Base-by-base conservation (phyloP, 495 filamentous ascomycete species). In the Podospora comata region DNA sequence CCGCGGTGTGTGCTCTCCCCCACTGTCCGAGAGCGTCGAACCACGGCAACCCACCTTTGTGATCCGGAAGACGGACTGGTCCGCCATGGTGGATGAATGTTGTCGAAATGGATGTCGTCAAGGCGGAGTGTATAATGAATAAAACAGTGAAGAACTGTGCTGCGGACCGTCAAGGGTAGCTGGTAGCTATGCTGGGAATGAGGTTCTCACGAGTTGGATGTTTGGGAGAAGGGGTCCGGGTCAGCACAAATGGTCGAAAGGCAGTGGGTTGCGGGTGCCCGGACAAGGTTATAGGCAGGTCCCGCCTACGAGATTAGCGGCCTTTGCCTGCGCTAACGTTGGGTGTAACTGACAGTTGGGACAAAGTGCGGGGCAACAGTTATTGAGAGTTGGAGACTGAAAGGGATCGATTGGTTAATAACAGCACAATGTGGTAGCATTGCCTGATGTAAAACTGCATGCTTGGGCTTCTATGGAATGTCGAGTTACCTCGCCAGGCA, bases 51-150 rank as follows among this genome's bases (percentile, higher is more conserved):
- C 64, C 81, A 93, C 92, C 81, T 90, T 89, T 62, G 91, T 91
- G 79, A 94, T 92, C 66, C 92, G 91, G 61, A 96, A 89, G 73
- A 94, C 90, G 39, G 89, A 90, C 76, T 96, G 92, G 77, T 94
- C 90, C 68, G 91, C 86, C 91, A 93, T 94, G 68, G 62, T 70
- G 1, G 23, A 16, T 13, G 39, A 48, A 11, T 48, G 39, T 3
- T 48, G 9, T 32, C 4, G 30, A 32, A 7, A 32, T 11, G 39
- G 9, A 11, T 77, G 69, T 62, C 58, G 66, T 32, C 58, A 57
- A 62, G 27, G 30, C 26, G 20, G 34, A 20, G 3, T 4, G 59
- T 15, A 26, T 16, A 18, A 23, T 19, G 23, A 4, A 34, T 32
- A 28, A 30, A 23, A 23, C 23, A 23, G 59, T 6, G 7, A 32